Percentiles rank a stretch among this genome's conserved stretches.
Conservation (phyloP, 202 grass and related monocot genomes). For the Eragrostis tef region DNA sequence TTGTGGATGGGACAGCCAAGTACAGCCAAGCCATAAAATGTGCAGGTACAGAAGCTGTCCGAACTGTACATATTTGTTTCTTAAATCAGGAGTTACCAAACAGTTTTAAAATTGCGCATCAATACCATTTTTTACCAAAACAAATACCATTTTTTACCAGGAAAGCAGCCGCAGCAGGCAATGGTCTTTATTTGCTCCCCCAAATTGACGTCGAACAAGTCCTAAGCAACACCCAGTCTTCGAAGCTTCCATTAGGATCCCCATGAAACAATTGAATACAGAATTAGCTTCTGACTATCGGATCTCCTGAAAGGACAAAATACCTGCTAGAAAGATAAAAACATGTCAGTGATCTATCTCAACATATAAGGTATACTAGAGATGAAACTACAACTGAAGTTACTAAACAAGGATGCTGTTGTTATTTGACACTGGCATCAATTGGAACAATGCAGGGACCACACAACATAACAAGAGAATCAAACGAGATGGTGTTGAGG, state of each 20-base stretch:
- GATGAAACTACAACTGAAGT: not conserved
- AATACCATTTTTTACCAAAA: constrained; percentile 33
- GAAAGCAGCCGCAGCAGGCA: constrained; percentile 4
- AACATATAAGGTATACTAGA: not conserved
- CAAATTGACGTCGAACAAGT: not conserved
- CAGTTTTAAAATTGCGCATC: constrained; percentile 20
- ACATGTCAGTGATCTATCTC: not conserved
- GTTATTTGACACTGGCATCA: not conserved
- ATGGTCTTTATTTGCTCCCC: constrained; percentile 30
- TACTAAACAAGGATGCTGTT: not conserved
- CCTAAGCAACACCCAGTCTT: constrained; percentile 6
- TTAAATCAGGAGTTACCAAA: constrained; percentile 15
- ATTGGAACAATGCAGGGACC: not conserved
- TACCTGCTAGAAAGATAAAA: constrained; percentile 30
- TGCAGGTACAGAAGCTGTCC: not conserved
- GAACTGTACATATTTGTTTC: constrained; percentile 5
- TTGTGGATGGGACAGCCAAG: not conserved
- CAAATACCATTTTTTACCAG: constrained; percentile 34
- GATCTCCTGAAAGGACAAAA: constrained; percentile 8
- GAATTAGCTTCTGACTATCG: constrained; percentile 18
- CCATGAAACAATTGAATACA: not conserved
- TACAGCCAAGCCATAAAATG: not conserved
- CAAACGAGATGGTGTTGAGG: too few species aligned
- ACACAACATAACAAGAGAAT: too few species aligned
- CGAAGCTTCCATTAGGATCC: constrained; percentile 1